phyloP scores from a whole-genome alignment of 2,329 filamentous ascomycete species.

The Chlorencoelia australis region DNA sequence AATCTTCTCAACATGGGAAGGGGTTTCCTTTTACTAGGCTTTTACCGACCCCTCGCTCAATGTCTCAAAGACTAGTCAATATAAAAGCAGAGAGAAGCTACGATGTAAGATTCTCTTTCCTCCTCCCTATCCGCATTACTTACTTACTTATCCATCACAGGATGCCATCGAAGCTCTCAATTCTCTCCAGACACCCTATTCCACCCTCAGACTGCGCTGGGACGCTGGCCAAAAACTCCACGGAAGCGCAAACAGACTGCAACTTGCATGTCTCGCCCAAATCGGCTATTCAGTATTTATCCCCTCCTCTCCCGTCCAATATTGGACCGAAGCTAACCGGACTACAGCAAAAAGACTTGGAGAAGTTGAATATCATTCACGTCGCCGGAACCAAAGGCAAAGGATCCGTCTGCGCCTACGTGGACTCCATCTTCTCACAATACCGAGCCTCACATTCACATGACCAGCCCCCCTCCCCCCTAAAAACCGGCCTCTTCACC shows the following conservation, averaged over 20 bases:
- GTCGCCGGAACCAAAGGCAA: slow-evolving; percentile 72
- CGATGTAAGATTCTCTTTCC: slow-evolving; percentile 7
- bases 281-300: slow-evolving; percentile 60
- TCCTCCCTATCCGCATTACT: not conserved
- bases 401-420: slow-evolving; percentile 61
- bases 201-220: slow-evolving; percentile 66
- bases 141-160: slow-evolving; percentile 34
- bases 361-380: slow-evolving; percentile 56
- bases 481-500: slow-evolving; percentile 51
- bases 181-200: slow-evolving; percentile 80
- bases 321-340: not conserved
- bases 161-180: slow-evolving; percentile 82
- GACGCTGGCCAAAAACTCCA: slow-evolving; percentile 66
- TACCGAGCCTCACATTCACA: slow-evolving; percentile 31
- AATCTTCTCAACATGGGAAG: too few relatives aligned
- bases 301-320: not conserved
- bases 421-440: slow-evolving; percentile 49
- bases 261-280: slow-evolving; percentile 65
- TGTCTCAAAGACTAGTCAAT: not conserved
- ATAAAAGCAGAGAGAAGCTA: slow-evolving; percentile 12
- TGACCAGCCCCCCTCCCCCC: slow-evolving; percentile 19
- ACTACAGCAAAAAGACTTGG: slow-evolving; percentile 29
- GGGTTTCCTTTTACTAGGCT: too few relatives aligned
- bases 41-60: too few relatives aligned
- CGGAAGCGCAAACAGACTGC: slow-evolving; percentile 62